These are phyloP conservation scores for Eucalyptus viminalis DNA, from an alignment of 345 rosid genomes.

Conservation along the genomic window DNA sequence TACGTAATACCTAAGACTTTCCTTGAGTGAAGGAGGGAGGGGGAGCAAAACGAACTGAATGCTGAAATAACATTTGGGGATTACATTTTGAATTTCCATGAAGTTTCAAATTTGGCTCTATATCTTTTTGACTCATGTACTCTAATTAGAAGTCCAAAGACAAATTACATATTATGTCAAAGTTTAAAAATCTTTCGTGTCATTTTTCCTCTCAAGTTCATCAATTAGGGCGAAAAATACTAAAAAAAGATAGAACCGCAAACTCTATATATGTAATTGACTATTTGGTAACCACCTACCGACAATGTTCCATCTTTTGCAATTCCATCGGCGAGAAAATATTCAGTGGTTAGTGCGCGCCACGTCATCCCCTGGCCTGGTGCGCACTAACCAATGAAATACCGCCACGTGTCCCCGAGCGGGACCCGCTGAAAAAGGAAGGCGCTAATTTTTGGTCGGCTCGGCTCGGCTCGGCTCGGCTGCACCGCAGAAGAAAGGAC, in stretches of 20 bases:
- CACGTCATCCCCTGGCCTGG: too few species aligned
- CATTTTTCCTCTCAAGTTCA: not conserved
- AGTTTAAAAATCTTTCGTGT: rapidly evolving
- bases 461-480: too few species aligned
- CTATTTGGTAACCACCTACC: not conserved
- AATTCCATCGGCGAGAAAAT: not conserved
- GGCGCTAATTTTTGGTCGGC: too few species aligned
- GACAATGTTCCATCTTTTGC: not conserved
- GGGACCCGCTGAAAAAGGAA: too few species aligned
- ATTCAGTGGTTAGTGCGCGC: too few species aligned
- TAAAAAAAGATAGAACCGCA: rapidly evolving
- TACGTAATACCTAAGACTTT: not conserved
- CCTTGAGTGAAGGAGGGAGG: not conserved
- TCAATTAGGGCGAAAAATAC: not conserved
- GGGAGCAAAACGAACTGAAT: not conserved
- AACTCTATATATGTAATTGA: not conserved
- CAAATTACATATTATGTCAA: not conserved
- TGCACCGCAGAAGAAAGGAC: too few species aligned
- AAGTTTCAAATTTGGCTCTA: not conserved
- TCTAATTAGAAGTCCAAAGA: too few species aligned
- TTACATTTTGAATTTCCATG: not conserved
- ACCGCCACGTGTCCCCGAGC: too few species aligned
- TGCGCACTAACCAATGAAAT: too few species aligned
- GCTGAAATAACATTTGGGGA: not conserved
- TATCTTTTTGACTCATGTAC: too few species aligned